Percentiles rank a stretch among this genome's conserved stretches.
Evolutionary conservation across 2,329 filamentous ascomycete species (phyloP).

Genomic region (Clarireedia hainanense): DNA sequence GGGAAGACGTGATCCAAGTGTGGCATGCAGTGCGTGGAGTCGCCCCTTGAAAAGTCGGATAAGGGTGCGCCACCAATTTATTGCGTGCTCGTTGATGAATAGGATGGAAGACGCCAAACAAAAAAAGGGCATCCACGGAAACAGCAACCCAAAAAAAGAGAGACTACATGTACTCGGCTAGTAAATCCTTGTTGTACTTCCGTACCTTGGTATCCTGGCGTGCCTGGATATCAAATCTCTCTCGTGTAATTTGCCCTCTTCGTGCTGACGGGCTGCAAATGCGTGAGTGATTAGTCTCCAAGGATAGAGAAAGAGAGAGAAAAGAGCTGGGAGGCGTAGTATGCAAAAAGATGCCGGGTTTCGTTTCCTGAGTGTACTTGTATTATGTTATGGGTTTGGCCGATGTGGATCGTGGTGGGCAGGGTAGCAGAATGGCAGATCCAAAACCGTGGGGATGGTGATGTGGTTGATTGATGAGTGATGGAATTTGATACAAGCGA

Average conservation of each 20-base stretch:
- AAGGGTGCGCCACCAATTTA: constrained; percentile 6
- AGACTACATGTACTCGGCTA: neutral
- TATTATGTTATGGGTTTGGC: too few species aligned
- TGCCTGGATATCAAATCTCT: neutral
- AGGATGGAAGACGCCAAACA: constrained; percentile 4
- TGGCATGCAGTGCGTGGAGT: neutral
- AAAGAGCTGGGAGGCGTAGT: too few species aligned
- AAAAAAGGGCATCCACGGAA: neutral
- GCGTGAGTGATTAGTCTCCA: neutral
- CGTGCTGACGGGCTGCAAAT: too few species aligned
- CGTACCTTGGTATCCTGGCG: neutral
- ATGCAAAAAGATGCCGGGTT: too few species aligned
- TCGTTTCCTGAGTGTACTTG: too few species aligned
- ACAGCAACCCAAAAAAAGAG: neutral
- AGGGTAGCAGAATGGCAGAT: too few species aligned
- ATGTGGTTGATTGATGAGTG: too few species aligned
- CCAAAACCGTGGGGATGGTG: too few species aligned
- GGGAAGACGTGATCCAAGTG: constrained; percentile 4
- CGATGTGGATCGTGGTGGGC: too few species aligned
- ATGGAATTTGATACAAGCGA: too few species aligned
- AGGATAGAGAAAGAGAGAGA: too few species aligned
- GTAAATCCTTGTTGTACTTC: neutral
- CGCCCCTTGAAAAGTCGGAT: neutral
- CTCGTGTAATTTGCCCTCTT: neutral
- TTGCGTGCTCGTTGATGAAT: constrained; percentile 9